These are phyloP conservation scores for Sclerotinia spermophila DNA, from an alignment of 2,329 filamentous ascomycete species.

Conservation along the genomic window DNA sequence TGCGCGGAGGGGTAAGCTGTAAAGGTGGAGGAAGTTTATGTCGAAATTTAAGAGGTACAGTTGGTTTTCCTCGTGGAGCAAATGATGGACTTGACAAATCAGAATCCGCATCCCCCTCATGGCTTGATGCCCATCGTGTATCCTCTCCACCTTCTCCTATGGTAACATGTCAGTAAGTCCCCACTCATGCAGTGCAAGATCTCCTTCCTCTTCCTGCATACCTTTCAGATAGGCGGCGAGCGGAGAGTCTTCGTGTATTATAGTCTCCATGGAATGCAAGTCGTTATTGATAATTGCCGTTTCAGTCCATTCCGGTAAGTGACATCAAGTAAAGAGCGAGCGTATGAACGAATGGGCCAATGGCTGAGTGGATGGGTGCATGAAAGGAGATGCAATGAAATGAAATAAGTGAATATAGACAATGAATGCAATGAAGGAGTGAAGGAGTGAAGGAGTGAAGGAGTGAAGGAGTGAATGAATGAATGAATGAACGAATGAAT, in stretches of 20 bases:
- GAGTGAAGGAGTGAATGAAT: not conserved
- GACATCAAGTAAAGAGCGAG: not conserved
- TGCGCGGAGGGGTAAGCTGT: constrained; percentile 42
- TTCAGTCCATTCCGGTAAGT: constrained; percentile 28
- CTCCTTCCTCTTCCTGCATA: constrained; percentile 41
- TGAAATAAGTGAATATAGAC: constrained; percentile 1
- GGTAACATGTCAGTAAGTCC: constrained; percentile 22
- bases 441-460: not conserved
- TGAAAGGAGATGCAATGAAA: not conserved
- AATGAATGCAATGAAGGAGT: not conserved
- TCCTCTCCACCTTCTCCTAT: constrained; percentile 46
- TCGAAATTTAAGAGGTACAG: constrained; percentile 53
- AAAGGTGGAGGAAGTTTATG: constrained; percentile 46
- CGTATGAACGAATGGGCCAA: not conserved
- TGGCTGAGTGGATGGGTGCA: not conserved
- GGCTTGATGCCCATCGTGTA: constrained; percentile 34
- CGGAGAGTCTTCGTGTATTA: constrained; percentile 82
- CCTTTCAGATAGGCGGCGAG: constrained; percentile 88
- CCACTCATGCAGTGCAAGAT: constrained; percentile 1
- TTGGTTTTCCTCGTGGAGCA: constrained; percentile 54
- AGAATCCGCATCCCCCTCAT: constrained; percentile 25
- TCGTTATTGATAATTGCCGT: constrained; percentile 22
- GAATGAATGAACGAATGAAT: not conserved
- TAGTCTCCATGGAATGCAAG: constrained; percentile 66
- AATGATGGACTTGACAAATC: constrained; percentile 41